Conservation (phyloP, 345 rosid species). For the Arabis hirsuta region DNA sequence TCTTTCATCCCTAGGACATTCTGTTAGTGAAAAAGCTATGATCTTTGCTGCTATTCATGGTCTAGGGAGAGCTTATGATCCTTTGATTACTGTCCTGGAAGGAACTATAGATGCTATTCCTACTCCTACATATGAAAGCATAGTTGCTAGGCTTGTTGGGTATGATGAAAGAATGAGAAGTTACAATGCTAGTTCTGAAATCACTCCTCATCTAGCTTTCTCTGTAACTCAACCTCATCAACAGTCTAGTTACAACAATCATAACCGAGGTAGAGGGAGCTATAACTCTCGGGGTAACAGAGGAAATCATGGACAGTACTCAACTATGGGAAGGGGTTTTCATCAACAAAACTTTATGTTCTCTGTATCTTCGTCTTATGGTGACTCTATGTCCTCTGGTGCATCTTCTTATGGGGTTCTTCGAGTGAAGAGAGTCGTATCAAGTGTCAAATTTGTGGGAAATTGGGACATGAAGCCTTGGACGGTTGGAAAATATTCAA, state of each 20-base stretch:
- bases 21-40: background rate
- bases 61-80: background rate
- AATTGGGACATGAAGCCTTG: background rate
- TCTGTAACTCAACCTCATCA: no score
- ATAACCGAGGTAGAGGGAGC: no score
- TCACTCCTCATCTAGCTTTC: no score
- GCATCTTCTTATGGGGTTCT: no score
- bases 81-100: no score
- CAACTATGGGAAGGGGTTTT: background rate
- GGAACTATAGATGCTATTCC: no score
- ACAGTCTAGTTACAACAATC: no score
- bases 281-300: background rate
- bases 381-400: no score
- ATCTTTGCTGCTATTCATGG: background rate
- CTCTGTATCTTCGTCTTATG: background rate
- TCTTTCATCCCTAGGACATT: background rate
- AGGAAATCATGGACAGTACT: background rate
- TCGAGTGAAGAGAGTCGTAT: background rate
- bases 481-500: background rate
- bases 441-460: background rate
- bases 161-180: no score
- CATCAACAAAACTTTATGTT: background rate
- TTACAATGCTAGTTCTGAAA: no score
- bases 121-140: background rate
- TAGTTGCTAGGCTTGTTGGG: no score